Conservation (phyloP, 495 filamentous ascomycete genomes). For the Bombardia bombarda region DNA sequence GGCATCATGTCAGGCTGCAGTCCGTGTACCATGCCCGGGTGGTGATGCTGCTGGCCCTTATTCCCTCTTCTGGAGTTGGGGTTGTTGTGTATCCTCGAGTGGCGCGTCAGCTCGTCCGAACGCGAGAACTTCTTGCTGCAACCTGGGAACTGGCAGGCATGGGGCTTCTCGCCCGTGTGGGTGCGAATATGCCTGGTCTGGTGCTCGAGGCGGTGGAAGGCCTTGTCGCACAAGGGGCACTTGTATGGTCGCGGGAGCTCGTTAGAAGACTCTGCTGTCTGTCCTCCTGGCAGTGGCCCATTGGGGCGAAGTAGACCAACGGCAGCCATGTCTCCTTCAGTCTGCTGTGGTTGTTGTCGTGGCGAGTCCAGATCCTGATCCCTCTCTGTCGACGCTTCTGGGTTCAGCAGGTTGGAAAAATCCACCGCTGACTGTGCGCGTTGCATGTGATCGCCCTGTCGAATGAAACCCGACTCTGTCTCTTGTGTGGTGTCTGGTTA, state of each 20-base stretch:
- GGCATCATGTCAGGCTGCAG: slow-evolving; percentile 62
- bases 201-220: slow-evolving; percentile 96
- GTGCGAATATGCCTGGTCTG: slow-evolving; percentile 97
- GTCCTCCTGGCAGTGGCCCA: slow-evolving; percentile 51
- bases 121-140: slow-evolving; percentile 97
- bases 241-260: slow-evolving; percentile 96
- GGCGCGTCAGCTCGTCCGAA: slow-evolving; percentile 92
- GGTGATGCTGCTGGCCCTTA: slow-evolving; percentile 55
- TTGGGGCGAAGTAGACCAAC: slow-evolving; percentile 64
- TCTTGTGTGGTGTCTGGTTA: not conserved
- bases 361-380: slow-evolving; percentile 13
- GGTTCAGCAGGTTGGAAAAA: slow-evolving; percentile 74
- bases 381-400: slow-evolving; percentile 31
- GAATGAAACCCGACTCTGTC: slow-evolving; percentile 6
- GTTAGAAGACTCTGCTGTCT: slow-evolving; percentile 41
- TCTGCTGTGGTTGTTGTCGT: slow-evolving; percentile 23
- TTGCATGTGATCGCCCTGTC: slow-evolving; percentile 57
- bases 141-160: slow-evolving; percentile 86
- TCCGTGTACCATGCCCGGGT: slow-evolving; percentile 19
- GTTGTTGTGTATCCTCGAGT: slow-evolving; percentile 98
- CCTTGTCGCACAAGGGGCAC: slow-evolving; percentile 96
- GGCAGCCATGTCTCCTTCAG: slow-evolving; percentile 54
- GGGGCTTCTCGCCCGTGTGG: slow-evolving; percentile 97
- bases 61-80: slow-evolving; percentile 92
- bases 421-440: slow-evolving; percentile 62